Conservation (phyloP, 352 stramenopile genomes). For the Blastocystis sp. region DNA sequence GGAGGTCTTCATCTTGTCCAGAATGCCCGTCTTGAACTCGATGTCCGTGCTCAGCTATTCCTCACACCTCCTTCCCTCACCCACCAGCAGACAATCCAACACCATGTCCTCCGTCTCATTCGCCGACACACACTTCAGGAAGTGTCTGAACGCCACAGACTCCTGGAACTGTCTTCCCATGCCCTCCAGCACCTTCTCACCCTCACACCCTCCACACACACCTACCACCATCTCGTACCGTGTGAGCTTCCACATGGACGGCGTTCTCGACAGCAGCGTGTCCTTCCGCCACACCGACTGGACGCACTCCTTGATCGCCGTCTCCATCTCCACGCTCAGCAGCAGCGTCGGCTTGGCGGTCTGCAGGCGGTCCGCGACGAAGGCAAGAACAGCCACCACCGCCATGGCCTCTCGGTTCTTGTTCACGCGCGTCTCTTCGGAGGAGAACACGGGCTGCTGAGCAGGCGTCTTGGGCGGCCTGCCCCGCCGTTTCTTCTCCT, state of each 20-base stretch:
- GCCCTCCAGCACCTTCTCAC: background rate
- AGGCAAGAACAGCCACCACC: background rate
- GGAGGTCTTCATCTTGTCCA: background rate
- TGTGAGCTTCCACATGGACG: background rate
- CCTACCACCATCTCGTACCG: background rate
- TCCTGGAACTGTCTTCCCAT: background rate
- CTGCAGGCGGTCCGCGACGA: background rate
- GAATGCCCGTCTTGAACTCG: background rate
- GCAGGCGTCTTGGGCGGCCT: background rate
- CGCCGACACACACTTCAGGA: background rate
- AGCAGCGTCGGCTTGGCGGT: background rate
- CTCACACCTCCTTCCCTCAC: background rate
- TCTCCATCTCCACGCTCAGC: background rate
- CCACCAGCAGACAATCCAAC: background rate
- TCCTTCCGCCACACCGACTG: background rate
- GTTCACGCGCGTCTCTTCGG: background rate
- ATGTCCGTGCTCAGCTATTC: background rate
- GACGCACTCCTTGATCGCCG: background rate
- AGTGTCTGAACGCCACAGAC: background rate
- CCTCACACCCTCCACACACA: background rate
- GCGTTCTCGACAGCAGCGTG: background rate
- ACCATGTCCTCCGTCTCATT: background rate
- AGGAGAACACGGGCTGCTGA: background rate
- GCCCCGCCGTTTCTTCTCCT: background rate
- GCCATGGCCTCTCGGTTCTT: background rate